These are phyloP conservation scores for Pleurotus platypus DNA, from an alignment of 768 basidiomycete species.

Conservation along the genomic window DNA sequence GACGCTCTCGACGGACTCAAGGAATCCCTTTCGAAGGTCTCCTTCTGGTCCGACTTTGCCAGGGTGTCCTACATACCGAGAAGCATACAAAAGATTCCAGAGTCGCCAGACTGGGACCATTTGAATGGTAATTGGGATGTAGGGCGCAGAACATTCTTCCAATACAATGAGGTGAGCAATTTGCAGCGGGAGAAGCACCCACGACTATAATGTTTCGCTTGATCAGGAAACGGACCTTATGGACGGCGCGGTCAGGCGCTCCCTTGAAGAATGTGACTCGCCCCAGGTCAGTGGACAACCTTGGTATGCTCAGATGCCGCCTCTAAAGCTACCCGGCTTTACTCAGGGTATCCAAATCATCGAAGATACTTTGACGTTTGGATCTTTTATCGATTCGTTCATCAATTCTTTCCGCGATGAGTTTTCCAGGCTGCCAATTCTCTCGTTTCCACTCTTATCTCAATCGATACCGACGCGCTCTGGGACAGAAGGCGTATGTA, in stretches of 20 bases:
- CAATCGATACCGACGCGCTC: conserved; percentile 27
- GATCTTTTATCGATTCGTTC: conserved; percentile 59
- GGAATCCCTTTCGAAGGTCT: conserved; percentile 27
- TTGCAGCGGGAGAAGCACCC: background rate
- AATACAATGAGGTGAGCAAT: conserved; percentile 49
- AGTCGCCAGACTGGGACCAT: conserved; percentile 51
- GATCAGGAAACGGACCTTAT: conserved; percentile 58
- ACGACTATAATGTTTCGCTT: background rate
- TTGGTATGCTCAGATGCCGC: background rate
- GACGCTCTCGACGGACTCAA: conserved; percentile 10
- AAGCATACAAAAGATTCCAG: conserved; percentile 61
- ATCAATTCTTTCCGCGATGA: conserved; percentile 66
- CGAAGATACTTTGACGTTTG: conserved; percentile 60
- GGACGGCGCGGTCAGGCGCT: conserved; percentile 63
- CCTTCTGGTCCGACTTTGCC: conserved; percentile 70
- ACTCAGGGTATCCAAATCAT: conserved; percentile 67
- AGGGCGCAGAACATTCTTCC: conserved; percentile 47
- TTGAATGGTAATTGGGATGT: conserved; percentile 52
- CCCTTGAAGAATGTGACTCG: conserved; percentile 74
- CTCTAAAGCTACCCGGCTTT: background rate
- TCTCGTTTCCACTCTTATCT: conserved; percentile 60
- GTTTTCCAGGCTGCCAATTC: conserved; percentile 53
- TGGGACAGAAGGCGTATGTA: conserved; percentile 38
- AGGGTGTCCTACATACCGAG: conserved; percentile 63
- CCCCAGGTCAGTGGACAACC: conserved; percentile 50